These are phyloP conservation scores for Apophysomyces variabilis DNA, from an alignment of 371 early-diverging fungal species.

Conservation along the genomic window DNA sequence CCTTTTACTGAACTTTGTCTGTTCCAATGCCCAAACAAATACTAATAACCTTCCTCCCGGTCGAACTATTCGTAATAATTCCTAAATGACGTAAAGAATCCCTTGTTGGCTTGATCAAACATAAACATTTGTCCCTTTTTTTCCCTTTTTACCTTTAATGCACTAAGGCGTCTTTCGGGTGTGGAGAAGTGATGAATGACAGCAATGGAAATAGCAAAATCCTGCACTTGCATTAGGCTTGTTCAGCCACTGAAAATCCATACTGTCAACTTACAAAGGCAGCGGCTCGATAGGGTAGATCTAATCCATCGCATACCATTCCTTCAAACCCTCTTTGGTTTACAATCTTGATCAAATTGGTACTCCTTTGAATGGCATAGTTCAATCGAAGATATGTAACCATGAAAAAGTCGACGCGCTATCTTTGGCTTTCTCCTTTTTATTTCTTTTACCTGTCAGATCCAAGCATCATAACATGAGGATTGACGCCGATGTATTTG, in stretches of 20 bases:
- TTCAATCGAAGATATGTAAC: no score
- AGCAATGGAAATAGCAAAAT: conserved; percentile 92
- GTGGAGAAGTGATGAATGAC: conserved; percentile 96
- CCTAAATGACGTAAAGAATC: conserved; percentile 35
- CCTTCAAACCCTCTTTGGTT: conserved; percentile 80
- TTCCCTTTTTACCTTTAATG: conserved; percentile 53
- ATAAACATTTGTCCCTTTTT: no score
- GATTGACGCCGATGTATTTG: conserved; percentile 92
- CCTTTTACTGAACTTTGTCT: conserved; percentile 68
- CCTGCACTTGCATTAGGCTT: conserved; percentile 50
- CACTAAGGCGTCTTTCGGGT: conserved; percentile 73
- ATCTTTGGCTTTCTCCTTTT: no score
- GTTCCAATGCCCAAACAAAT: conserved; percentile 98
- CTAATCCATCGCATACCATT: conserved; percentile 84
- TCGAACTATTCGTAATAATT: conserved; percentile 75
- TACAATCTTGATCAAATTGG: conserved; percentile 80
- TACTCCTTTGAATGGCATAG: conserved; percentile 53
- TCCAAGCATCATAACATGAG: conserved; percentile 75
- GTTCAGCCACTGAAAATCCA: not conserved
- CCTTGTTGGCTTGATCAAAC: no score
- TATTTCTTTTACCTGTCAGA: conserved; percentile 73
- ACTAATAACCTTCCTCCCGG: conserved; percentile 79
- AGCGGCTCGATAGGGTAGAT: conserved; percentile 73
- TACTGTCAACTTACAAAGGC: conserved; percentile 64
- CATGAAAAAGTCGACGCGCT: not conserved